A percentile compares a stretch with the other conserved stretches of the same genome.
Conservation (phyloP, 208 protist species). For the Ichthyophonus hoferi region DNA sequence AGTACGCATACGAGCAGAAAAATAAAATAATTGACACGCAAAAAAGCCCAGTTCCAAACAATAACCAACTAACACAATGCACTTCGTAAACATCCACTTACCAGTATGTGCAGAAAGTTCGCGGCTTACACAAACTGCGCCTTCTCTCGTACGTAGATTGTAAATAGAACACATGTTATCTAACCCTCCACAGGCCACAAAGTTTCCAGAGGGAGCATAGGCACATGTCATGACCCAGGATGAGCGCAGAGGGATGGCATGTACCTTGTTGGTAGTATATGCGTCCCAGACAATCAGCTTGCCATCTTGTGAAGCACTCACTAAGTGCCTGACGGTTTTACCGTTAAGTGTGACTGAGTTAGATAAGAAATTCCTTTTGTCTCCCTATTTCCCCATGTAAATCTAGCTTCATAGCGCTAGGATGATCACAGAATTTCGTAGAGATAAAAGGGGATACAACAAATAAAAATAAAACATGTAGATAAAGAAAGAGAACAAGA, state of each 20-base stretch:
- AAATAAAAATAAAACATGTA: too few relatives aligned
- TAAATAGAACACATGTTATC: slow-evolving; percentile 77
- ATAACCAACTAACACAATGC: not conserved
- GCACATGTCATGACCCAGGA: slow-evolving; percentile 70
- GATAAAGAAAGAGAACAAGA: too few relatives aligned
- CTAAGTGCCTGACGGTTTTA: slow-evolving; percentile 52
- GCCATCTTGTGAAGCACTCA: slow-evolving; percentile 70
- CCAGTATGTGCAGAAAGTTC: slow-evolving; percentile 61
- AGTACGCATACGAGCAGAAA: not conserved
- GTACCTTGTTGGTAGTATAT: slow-evolving; percentile 62
- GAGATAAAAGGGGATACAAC: too few relatives aligned
- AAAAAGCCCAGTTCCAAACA: not conserved
- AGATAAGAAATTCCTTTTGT: too few relatives aligned
- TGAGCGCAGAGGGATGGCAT: slow-evolving; percentile 66
- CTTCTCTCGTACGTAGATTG: slow-evolving; percentile 51
- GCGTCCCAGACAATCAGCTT: slow-evolving; percentile 73
- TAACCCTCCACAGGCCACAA: slow-evolving; percentile 74
- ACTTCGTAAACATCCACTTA: not conserved
- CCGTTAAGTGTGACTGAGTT: too few relatives aligned
- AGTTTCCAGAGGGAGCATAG: slow-evolving; percentile 66
- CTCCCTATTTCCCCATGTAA: too few relatives aligned
- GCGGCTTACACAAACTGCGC: slow-evolving; percentile 43
- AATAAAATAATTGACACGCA: not conserved
- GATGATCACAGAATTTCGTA: too few relatives aligned
- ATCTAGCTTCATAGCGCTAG: too few relatives aligned